Evolutionary conservation across 352 stramenopile species (phyloP), one percentile per base, ranked within the genome.

Genomic region (Elongisporangium anandrum): DNA sequence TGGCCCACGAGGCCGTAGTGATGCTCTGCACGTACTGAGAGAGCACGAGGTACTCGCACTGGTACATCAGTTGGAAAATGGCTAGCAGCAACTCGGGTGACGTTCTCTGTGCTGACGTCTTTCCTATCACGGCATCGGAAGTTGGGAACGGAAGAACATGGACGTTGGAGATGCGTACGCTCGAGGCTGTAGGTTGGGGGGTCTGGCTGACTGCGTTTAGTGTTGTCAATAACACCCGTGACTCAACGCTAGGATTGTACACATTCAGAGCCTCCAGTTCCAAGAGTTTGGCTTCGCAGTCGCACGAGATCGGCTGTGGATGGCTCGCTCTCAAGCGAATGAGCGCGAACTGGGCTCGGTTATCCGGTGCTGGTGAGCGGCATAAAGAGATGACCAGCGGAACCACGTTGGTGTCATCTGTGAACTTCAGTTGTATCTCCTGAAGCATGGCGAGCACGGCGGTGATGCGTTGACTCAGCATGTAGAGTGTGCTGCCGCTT

Each of bases 21-120:
- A 66, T 54, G 45, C 57, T 58, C 57, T 72, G 61, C n/a, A 66
- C 56, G 54, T 72, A 72, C 58, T 72, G 57, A 41, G 63, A 57
- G 9, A 65, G 51, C 16, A 69, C 52, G 48, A 69, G 56, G 49
- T 62, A 69, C 23, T 72, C 61, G 23, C 50, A 50, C 19, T 55
- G 60, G 45, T 69, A 72, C 4, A 62, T 50, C 4, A 61, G 54
- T 19, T 51, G 22, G 20, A 49, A 58, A 45, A 45, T 45, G 1
- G 34, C 34, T 12, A 45, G 34, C 34, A 45, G 34, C 13, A 45
- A 17, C 34, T 45, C 34, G 10, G 34, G 34, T 2, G 34, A 9
- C 4, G 34, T 45, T 9, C 34, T 45, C 13, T 45, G 16, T 0
- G 34, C 34, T 45, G 10, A 4, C 12, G 34, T 7, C 8, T 4